These are phyloP conservation scores for Dioszegia aurantiaca DNA, from an alignment of 768 basidiomycete genomes.

Conservation along the genomic window DNA sequence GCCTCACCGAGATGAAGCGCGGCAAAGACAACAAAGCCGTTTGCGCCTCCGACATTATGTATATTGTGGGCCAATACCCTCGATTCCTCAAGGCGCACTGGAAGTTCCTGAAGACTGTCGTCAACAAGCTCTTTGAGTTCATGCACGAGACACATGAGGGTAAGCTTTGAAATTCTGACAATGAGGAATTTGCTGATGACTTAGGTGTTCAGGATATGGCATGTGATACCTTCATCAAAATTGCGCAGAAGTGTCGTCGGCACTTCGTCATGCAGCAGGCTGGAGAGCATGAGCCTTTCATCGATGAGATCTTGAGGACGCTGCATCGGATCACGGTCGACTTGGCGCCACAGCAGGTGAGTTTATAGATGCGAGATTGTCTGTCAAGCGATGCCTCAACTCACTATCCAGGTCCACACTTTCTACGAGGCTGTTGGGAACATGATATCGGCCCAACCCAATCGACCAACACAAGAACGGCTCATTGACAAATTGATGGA, in stretches of 20 bases:
- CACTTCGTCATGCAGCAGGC: constrained; percentile 99
- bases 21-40: constrained; percentile 99
- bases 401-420: constrained; percentile 67
- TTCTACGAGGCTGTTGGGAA: constrained; percentile 99
- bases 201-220: constrained; percentile 99
- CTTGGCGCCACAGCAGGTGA: constrained; percentile 78
- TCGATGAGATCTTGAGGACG: constrained; percentile 90
- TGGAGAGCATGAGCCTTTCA: constrained; percentile 93
- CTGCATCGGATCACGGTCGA: constrained; percentile 93
- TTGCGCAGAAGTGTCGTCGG: constrained; percentile 94
- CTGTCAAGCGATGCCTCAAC: constrained; percentile 10
- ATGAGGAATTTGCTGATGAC: constrained; percentile 6
- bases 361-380: constrained; percentile 11
- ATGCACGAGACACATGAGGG: constrained; percentile 99
- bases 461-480: constrained; percentile 94
- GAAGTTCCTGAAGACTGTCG: constrained; percentile 99
- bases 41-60: constrained; percentile 64
- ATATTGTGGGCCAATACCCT: constrained; percentile 99
- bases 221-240: constrained; percentile 99
- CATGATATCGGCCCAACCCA: constrained; percentile 99
- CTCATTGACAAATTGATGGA: constrained; percentile 95
- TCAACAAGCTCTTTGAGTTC: constrained; percentile 99
- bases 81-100: constrained; percentile 99
- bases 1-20: constrained; percentile 94
- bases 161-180: constrained; percentile 40